A percentile compares a stretch with the other conserved stretches of the same genome.
Evolutionary conservation across 169 alveolate genomes (phyloP).

Genomic region (Plasmodium knowlesi): DNA sequence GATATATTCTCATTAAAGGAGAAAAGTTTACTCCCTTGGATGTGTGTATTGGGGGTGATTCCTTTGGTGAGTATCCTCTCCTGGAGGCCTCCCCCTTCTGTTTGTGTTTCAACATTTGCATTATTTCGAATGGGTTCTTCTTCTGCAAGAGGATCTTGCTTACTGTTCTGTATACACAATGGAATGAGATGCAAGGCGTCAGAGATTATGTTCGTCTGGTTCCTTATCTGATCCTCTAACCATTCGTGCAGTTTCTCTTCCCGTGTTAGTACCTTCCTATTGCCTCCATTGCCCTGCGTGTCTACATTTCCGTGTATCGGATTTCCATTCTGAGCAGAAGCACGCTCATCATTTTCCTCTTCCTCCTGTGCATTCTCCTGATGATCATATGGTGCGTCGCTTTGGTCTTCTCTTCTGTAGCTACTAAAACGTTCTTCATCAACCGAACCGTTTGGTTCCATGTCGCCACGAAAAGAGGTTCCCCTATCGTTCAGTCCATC

Average conservation of each 20-base stretch:
- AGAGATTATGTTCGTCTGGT: slow-evolving; percentile 37
- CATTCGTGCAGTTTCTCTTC: slow-evolving; percentile 66
- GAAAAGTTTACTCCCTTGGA: background rate
- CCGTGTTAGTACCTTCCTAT: slow-evolving; percentile 12
- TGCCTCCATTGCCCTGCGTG: background rate
- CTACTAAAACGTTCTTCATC: background rate
- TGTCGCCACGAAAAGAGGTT: background rate
- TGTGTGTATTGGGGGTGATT: background rate
- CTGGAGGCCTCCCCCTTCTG: background rate
- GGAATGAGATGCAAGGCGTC: slow-evolving; percentile 54
- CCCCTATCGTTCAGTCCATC: background rate
- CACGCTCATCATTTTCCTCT: background rate
- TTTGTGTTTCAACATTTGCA: background rate
- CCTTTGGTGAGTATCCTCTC: background rate
- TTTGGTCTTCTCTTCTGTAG: background rate
- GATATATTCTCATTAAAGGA: slow-evolving; percentile 28
- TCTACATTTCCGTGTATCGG: background rate
- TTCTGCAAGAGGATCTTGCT: background rate
- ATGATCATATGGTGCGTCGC: too few relatives aligned
- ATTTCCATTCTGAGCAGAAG: background rate
- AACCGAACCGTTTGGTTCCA: background rate
- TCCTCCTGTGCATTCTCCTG: background rate
- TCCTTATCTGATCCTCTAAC: slow-evolving; percentile 33
- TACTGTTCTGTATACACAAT: background rate
- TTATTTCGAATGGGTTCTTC: background rate